Evolutionary conservation across 768 basidiomycete species (phyloP), one percentile per base, ranked within the genome.

Genomic region (Rhodosporidiobolus odoratus): DNA sequence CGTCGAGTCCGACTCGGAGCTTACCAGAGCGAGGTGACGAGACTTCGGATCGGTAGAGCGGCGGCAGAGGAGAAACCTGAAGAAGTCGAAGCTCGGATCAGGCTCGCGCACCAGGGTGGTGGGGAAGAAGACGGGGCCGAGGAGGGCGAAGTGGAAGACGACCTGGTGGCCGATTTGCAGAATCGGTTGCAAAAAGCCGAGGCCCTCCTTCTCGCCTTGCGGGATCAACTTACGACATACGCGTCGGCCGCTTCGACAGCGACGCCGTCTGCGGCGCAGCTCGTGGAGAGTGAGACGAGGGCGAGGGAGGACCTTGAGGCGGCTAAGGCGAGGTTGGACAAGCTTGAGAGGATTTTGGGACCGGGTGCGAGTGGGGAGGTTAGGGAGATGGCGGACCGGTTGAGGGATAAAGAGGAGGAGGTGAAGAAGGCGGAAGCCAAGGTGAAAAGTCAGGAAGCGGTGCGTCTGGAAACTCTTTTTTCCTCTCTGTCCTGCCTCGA

Each of bases 31-130:
- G 92, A 97, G 78, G 81, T 89, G 17, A 83, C 81, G 50, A 84
- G 92, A 32, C 82, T 89, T 72, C 90, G 89, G 78, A 84, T 88
- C 23, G 84, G 85, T 38, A 81, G 94, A n/a, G 92, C 90, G 27
- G 90, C 91, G 0, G 80, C 86, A 35, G 82, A 84, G 2, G 86
- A 88, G 10, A 56, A 65, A 7, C 34, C 34, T 8, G 64, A 58
- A 10, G 56, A 56, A n/a, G 64, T 65, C 17, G 56, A 58, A 3
- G 54, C 56, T 2, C 54, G 64, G 6, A 41, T 65, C 4, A 32
- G 56, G 23, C 56, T 58, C 27, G 64, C 64, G 35, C 38, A 58
- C 47, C 32, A 54, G 15, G 41, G 40, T 21, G 62, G 35, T 16
- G 40, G 21, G 7, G 62, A 35, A 21, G 85, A 86, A 69, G 88